Evolutionary conservation across 768 basidiomycete species (phyloP), one percentile per base, ranked within the genome.

Genomic region (Leucogyrophana mollusca): DNA sequence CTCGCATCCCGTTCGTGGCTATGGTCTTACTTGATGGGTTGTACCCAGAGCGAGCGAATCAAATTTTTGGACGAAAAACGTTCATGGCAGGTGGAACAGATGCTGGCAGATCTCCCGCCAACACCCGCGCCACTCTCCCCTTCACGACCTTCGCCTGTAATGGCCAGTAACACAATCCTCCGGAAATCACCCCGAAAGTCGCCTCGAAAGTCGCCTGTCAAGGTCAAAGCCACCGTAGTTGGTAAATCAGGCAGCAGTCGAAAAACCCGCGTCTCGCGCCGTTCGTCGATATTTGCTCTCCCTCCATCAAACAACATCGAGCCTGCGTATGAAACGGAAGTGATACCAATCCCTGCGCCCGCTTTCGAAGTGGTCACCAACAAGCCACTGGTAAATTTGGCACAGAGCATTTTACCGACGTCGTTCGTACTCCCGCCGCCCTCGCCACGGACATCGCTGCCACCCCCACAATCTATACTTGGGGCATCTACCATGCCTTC

Each of bases 381-480:
- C 18, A 39, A 51, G 27, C 27, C 20, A 49, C 38, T 47, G 18
- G 22, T 45, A 21, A 56, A 55, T 8, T 50, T 73, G 20, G 56
- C 73, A 23, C 62, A 72, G 38, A 76, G 80, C 2, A 70, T 85
- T 24, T 73, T 88, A 18, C 78, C 86, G 3, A 82, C 78, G 9
- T 77, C 85, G 11, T 91, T 91, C 50, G 82, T 87, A 1, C 76
- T 91, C 3, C 89, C 89, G 11, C 87, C 87, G 2, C 87, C 84
- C 2, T 87, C 87, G 7, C 88, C 87, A 11, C 73, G 76, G 17
- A 77, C 87, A 1, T 79, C 83, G 2, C 61, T 88, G 21, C 83
- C 82, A 5, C 73, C 76, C 1, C 70, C 74, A 30, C 71, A 76
- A 16, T 66, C 73, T 3, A 66, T 71, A 35, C 57, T 72, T 4